These are phyloP conservation scores for Ogataea naganishii DNA, from an alignment of 805 yeast species.

Conservation along the genomic window DNA sequence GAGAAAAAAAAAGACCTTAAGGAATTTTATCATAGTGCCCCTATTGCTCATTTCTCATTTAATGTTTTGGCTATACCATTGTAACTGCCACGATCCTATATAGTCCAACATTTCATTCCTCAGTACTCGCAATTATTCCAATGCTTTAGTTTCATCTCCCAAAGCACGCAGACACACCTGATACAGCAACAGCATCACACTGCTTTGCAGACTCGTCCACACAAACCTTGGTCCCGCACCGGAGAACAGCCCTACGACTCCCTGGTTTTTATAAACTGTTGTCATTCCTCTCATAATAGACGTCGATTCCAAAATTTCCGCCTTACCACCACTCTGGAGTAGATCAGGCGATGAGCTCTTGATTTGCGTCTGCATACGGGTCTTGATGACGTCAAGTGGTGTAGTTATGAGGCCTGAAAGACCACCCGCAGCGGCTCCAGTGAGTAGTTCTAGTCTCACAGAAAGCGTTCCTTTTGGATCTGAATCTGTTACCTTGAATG, in stretches of 20 bases:
- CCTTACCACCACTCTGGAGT: conserved; percentile 16
- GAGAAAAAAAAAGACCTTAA: too few relatives aligned
- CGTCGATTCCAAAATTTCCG: conserved; percentile 21
- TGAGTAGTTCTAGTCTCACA: conserved; percentile 54
- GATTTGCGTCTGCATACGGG: conserved; percentile 84
- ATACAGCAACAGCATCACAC: conserved; percentile 84
- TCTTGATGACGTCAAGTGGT: conserved; percentile 86
- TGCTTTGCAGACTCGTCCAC: conserved; percentile 94
- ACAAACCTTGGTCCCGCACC: conserved; percentile 96
- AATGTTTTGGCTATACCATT: too few relatives aligned
- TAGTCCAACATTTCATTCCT: too few relatives aligned
- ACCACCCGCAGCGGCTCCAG: conserved; percentile 97
- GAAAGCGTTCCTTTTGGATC: conserved; percentile 30
- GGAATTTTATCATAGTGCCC: too few relatives aligned
- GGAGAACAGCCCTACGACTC: conserved; percentile 69
- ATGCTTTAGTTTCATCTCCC: conserved; percentile 22
- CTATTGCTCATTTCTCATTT: too few relatives aligned
- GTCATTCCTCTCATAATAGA: conserved; percentile 44
- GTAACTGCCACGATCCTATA: too few relatives aligned
- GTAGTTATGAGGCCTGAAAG: conserved; percentile 84
- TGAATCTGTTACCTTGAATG: conserved; percentile 29
- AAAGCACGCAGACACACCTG: conserved; percentile 63
- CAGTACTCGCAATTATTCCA: too few relatives aligned
- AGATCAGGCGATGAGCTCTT: conserved; percentile 18
- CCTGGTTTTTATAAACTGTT: conserved; percentile 63